Evolutionary conservation across 345 rosid genomes (phyloP).

Genomic region (Reutealis trisperma): DNA sequence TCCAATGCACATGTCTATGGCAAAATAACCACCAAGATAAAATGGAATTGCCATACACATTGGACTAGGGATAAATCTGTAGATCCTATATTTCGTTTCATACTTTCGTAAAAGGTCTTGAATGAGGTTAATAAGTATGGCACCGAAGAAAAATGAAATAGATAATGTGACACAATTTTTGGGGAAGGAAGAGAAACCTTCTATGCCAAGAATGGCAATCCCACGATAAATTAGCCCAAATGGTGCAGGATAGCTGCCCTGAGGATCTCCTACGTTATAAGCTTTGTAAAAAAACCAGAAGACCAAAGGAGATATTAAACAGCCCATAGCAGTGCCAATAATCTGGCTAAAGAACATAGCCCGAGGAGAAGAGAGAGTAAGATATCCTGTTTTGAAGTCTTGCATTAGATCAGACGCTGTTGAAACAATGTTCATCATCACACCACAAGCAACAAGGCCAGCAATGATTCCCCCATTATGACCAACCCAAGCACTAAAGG

Average conservation of each 20-base stretch:
- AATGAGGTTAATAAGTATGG: conserved; percentile 47
- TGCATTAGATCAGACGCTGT: conserved; percentile 92
- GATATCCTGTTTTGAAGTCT: conserved; percentile 91
- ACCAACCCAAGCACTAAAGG: conserved; percentile 84
- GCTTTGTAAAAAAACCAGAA: conserved; percentile 88
- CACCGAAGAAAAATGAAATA: conserved; percentile 51
- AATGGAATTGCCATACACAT: conserved; percentile 99
- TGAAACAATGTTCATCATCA: conserved; percentile 97
- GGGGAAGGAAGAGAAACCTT: conserved; percentile 69
- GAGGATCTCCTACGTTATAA: conserved; percentile 67
- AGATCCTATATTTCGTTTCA: conserved; percentile 36
- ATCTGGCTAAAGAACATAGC: conserved; percentile 89
- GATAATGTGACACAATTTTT: conserved; percentile 60
- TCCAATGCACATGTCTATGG: conserved; percentile 87
- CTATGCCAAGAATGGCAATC: conserved; percentile 74
- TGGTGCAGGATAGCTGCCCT: conserved; percentile 76
- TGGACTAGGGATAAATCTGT: conserved; percentile 76
- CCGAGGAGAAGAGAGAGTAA: conserved; percentile 84
- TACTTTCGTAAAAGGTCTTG: conserved; percentile 28
- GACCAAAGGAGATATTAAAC: conserved; percentile 62
- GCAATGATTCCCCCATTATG: conserved; percentile 71
- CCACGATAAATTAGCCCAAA: conserved; percentile 68
- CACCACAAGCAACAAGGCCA: conserved; percentile 83
- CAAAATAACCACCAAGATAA: conserved; percentile 81
- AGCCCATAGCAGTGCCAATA: conserved; percentile 72